Evolutionary conservation across 306 rosid genomes (phyloP), one percentile per base, ranked within the genome.

Genomic region (Boehmeria nivea): DNA sequence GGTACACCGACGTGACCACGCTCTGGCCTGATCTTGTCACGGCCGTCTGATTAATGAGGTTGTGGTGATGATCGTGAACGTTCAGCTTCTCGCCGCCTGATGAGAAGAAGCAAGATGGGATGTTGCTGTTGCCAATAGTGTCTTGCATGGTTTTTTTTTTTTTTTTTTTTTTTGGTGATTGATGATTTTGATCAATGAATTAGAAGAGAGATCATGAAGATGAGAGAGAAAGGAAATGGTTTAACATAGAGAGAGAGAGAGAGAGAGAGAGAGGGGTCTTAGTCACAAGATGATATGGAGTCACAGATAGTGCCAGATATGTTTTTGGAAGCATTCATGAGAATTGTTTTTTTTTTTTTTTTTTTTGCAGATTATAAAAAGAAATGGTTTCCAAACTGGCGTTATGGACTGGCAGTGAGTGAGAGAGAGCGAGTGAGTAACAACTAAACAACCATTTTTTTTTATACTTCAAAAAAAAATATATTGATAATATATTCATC

Each of bases 21-120:
- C 88, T 82, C 52, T 85, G 96, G n/a, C 96, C 88, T 10, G 88
- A 74, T 57, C 84, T 84, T 0, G 88, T 76, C 53, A 88, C 84
- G 1, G 76, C 79, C 1, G 81, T 68, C 2, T 64, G 75, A 42
- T 82, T 82, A 40, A 33, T 33, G 11, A 33, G 5, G 17, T 14
- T 10, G 16, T 12, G 45, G 45, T 25, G 16, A 4, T 50, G 10
- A 50, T 50, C 34, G 4, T 16, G 49, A 2, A 66, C 89, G 23
- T 47, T 34, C 6, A 43, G 63, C 74, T 77, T 77, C 59, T 74
- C 83, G 14, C 67, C 81, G 12, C 73, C 25, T 12, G 87, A 72
- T 22, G 91, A 85, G 71, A 85, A 65, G 91, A 85, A 62, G 90
- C 78, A 28, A 87, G 94, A 51, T 40, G 86, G 70, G 68, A 85